These are phyloP conservation scores for Arxiozyma telluris DNA, from an alignment of 1,139 yeast genomes.

Conservation along the genomic window DNA sequence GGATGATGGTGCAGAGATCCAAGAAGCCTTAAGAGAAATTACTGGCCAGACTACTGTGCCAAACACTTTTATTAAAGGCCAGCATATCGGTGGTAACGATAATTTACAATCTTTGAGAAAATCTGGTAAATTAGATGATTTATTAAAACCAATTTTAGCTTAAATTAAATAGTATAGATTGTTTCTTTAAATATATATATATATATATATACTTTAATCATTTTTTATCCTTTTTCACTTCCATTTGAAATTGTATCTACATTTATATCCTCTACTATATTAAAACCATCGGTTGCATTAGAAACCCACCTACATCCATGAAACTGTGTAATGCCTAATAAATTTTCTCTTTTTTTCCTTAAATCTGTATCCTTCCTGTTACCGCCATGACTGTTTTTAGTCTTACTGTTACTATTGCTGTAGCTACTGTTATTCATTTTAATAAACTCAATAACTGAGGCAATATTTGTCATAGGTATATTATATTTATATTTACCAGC, in stretches of 20 bases:
- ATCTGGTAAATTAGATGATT: conserved; percentile 34
- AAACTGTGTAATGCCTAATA: conserved; percentile 18
- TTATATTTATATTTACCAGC: background rate
- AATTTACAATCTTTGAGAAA: conserved; percentile 59
- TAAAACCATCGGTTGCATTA: conserved; percentile 11
- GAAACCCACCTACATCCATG: conserved; percentile 24
- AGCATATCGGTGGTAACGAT: conserved; percentile 92
- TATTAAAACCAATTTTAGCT: conserved; percentile 21
- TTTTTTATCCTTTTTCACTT: background rate
- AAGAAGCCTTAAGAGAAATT: conserved; percentile 62
- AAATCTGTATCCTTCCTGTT: background rate
- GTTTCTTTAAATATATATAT: background rate
- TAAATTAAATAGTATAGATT: background rate
- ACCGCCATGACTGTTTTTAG: background rate
- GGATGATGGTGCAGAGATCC: conserved; percentile 59
- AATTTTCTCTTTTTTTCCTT: conserved; percentile 1
- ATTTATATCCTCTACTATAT: background rate
- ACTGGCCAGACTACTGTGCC: conserved; percentile 95
- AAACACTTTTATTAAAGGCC: conserved; percentile 77
- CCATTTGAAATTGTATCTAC: background rate
- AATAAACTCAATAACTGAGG: conserved; percentile 1
- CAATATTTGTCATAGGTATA: conserved; percentile 2
- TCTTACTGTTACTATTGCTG: background rate
- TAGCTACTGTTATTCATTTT: background rate
- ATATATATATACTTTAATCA: background rate